Evolutionary conservation across 2,329 filamentous ascomycete genomes (phyloP).

Genomic region (Fusarium floridanum): DNA sequence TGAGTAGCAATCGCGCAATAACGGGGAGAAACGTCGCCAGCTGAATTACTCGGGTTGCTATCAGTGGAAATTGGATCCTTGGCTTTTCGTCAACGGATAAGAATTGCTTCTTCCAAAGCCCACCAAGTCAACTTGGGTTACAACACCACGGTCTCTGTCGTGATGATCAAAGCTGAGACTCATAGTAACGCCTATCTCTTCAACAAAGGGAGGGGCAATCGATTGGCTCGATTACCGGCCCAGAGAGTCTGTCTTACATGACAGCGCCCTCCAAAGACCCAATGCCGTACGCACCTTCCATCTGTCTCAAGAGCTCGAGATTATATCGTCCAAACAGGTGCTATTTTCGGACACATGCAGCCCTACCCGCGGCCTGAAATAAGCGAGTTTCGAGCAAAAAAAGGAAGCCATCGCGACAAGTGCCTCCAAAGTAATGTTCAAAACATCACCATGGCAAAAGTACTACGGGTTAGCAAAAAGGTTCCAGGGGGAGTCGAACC

Average conservation of each 20-base stretch:
- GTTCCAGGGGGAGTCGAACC: conserved; percentile 46
- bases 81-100: not conserved
- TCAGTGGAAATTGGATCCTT: not conserved
- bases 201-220: not conserved
- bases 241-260: not conserved
- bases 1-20: conserved; percentile 34
- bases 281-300: not conserved
- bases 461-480: conserved; percentile 17
- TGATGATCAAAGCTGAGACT: not conserved
- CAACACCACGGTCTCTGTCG: not conserved
- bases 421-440: not conserved
- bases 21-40: conserved; percentile 30
- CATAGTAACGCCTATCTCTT: not conserved
- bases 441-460: not conserved
- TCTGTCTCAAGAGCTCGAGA: not conserved
- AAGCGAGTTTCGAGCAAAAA: not conserved
- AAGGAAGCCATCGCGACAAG: not conserved
- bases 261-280: not conserved
- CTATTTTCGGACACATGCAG: not conserved
- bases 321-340: not conserved
- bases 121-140: not conserved
- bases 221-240: not conserved
- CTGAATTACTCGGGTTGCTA: not conserved
- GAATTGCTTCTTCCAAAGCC: not conserved
- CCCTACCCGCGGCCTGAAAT: conserved; percentile 4